A percentile compares a stretch with the other conserved stretches of the same genome.
These are phyloP conservation scores for Ogataea thermomethanolica DNA, from an alignment of 805 yeast genomes.

Conservation along the genomic window DNA sequence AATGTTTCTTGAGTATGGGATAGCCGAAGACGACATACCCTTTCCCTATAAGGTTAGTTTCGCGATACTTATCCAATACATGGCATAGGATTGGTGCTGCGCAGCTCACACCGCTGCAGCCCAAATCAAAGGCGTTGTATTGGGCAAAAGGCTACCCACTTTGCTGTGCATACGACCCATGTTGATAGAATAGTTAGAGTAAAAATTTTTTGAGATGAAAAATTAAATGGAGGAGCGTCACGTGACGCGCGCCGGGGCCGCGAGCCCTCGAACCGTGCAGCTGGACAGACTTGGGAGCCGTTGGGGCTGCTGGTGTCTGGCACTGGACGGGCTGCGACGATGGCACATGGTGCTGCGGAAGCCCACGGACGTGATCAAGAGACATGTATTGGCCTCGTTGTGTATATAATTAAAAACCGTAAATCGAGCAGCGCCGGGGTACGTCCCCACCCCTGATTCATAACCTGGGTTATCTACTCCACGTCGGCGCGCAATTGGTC, in stretches of 20 bases:
- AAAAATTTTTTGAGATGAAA: constrained; percentile 8
- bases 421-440: too few species aligned
- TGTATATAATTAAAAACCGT: too few species aligned
- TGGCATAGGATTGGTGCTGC: constrained; percentile 46
- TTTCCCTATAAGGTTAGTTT: constrained; percentile 65
- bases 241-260: constrained; percentile 8
- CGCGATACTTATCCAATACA: constrained; percentile 30
- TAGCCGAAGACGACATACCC: constrained; percentile 98
- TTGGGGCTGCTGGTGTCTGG: neutral
- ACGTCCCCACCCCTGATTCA: too few species aligned
- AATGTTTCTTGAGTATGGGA: constrained; percentile 98
- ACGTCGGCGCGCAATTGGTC: constrained; percentile 7
- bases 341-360: too few species aligned
- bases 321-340: too few species aligned
- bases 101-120: constrained; percentile 35
- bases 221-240: constrained; percentile 5
- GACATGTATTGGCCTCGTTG: too few species aligned
- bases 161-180: constrained; percentile 99
- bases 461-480: neutral
- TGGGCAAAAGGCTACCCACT: constrained; percentile 54
- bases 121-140: constrained; percentile 9
- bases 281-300: too few species aligned
- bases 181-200: constrained; percentile 38
- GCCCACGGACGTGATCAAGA: too few species aligned
- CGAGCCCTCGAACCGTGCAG: constrained; percentile 5